Evolutionary conservation across 371 early-diverging fungal genomes (phyloP), one percentile per base, ranked within the genome.

Genomic region (Mucor velutinosus): DNA sequence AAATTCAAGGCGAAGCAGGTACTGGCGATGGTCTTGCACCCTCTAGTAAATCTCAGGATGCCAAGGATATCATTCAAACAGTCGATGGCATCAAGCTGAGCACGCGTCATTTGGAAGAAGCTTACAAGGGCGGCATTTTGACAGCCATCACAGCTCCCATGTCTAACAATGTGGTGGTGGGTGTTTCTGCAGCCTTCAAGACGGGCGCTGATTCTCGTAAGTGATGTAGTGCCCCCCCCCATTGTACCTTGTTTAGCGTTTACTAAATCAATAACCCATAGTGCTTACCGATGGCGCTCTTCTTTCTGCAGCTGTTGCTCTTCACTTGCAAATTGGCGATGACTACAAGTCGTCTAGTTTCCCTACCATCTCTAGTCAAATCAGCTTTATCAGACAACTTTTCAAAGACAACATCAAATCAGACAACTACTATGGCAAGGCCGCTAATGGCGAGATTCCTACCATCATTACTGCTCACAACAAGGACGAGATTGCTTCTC

Each of bases 401-500:
- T 65, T 90, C 29, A 66, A 72, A 3, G 76, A 64, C 7, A 76
- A 81, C 39, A 17, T 49, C 1, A 59, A 75, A 14, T 33, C 59
- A 1, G 41, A 66, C 19, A 77, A 78, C 57, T 59, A 75, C 45
- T 76, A 79, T 61, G 76, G 71, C 7, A 70, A 77, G 32, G 91
- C 86, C 29, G 83, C 83, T 4, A 70, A 72, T 10, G 93, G 94
- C 35, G 79, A 86, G 39, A 76, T 92, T 12, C 90, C 92, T 19
- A 76, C 89, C 4, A 79, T 90, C 4, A 75, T 88, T 12, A 65
- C 80, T 30, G 86, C 85, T 12, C 64, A 92, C 37, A 89, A 87
- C 73, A 87, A 89, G 62, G 91, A 90, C 71, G 91, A 91, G 71
- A 92, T 93, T 61, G 81, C 88, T 19, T 81, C 88, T n/a, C 11